A percentile compares a stretch with the other conserved stretches of the same genome.
phyloP scores from a whole-genome alignment of 805 yeast species.

The Ogataea pilisensis region DNA sequence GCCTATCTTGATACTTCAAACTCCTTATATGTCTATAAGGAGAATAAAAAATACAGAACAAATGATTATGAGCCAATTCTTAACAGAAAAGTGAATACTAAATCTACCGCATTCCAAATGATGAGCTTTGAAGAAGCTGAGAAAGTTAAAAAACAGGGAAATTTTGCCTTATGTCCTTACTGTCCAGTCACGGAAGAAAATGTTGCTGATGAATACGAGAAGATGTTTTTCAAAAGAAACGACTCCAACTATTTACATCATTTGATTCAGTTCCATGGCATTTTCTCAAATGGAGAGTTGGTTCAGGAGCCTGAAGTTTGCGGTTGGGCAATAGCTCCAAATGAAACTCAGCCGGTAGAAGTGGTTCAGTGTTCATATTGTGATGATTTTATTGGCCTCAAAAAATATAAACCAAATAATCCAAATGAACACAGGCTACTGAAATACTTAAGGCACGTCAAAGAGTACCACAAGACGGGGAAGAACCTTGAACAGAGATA shows the following conservation, averaged over 20 bases:
- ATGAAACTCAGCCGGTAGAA: slow-evolving; percentile 15
- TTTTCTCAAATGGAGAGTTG: slow-evolving; percentile 27
- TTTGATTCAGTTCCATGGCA: slow-evolving; percentile 31
- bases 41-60: slow-evolving; percentile 16
- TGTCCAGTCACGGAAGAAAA: slow-evolving; percentile 20
- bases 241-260: slow-evolving; percentile 31
- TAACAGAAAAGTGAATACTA: slow-evolving; percentile 12
- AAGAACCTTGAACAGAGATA: slow-evolving; percentile 16
- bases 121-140: background rate
- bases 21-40: slow-evolving; percentile 10
- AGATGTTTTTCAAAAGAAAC: slow-evolving; percentile 25
- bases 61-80: slow-evolving; percentile 22
- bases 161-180: slow-evolving; percentile 28
- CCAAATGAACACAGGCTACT: slow-evolving; percentile 22
- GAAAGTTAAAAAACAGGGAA: slow-evolving; percentile 17
- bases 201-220: slow-evolving; percentile 11
- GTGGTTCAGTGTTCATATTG: slow-evolving; percentile 28
- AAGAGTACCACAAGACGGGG: slow-evolving; percentile 26
- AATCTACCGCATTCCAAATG: background rate
- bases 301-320: slow-evolving; percentile 23
- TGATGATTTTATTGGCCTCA: slow-evolving; percentile 18
- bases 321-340: slow-evolving; percentile 18
- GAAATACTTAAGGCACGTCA: slow-evolving; percentile 28
- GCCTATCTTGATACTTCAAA: slow-evolving; percentile 4
- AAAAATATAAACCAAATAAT: slow-evolving; percentile 15